Percentiles rank a stretch among this genome's conserved stretches.
These are phyloP conservation scores for Emydomyces testavorans DNA, from an alignment of 2,329 filamentous ascomycete genomes.

Conservation along the genomic window DNA sequence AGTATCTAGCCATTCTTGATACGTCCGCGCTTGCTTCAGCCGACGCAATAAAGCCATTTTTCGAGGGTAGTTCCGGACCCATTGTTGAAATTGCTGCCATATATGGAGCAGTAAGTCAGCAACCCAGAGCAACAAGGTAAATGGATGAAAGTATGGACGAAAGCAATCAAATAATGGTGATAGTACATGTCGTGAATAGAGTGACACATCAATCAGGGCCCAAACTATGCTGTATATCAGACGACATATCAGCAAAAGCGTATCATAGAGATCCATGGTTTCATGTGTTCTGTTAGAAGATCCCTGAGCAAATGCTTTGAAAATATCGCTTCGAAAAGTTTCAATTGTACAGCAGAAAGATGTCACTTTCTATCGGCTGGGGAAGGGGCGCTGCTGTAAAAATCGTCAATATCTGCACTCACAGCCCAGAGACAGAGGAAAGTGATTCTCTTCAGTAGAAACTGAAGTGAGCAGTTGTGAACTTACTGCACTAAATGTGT, in stretches of 20 bases:
- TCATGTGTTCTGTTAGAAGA: too few species aligned
- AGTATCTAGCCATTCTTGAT: constrained; percentile 79
- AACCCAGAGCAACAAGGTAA: background rate
- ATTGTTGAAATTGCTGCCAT: background rate
- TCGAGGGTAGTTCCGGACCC: background rate
- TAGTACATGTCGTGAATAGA: constrained; percentile 52
- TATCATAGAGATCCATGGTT: background rate
- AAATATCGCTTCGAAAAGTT: too few species aligned
- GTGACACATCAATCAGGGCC: constrained; percentile 46
- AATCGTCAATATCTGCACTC: background rate
- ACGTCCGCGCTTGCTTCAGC: constrained; percentile 51
- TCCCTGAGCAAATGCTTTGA: too few species aligned
- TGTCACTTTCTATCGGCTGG: background rate
- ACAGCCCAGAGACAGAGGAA: background rate
- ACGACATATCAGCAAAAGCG: constrained; percentile 4
- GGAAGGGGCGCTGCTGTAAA: background rate
- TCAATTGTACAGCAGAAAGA: background rate
- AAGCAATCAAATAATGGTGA: background rate
- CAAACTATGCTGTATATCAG: background rate
- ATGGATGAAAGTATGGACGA: background rate
- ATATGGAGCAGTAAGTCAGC: background rate
- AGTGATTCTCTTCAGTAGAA: background rate
- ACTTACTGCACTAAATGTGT: background rate
- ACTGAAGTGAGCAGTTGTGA: background rate
- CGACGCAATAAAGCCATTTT: background rate